Conservation (phyloP, 2,329 filamentous ascomycete species). For the Pseudofabraea citricarpa region DNA sequence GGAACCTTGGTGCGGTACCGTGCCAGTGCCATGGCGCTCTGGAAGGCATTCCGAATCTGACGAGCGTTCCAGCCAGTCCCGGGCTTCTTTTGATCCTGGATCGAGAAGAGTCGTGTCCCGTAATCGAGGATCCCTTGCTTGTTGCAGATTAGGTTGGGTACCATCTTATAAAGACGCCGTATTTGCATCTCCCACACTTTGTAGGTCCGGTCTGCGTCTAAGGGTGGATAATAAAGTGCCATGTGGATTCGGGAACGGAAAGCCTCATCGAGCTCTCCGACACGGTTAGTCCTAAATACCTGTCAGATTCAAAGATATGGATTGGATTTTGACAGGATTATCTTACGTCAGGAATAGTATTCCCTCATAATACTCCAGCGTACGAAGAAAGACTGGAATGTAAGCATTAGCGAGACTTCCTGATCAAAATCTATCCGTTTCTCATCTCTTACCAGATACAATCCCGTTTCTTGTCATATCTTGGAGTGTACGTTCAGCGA, state of each 20-base stretch:
- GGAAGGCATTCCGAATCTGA: constrained; percentile 24
- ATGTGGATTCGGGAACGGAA: constrained; percentile 22
- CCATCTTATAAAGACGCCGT: background rate
- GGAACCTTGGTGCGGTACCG: background rate
- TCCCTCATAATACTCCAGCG: constrained; percentile 29
- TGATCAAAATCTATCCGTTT: too few species aligned
- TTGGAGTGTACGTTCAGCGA: constrained; percentile 12
- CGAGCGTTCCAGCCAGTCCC: constrained; percentile 21
- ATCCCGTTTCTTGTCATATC: constrained; percentile 34
- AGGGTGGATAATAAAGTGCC: constrained; percentile 9
- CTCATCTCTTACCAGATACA: constrained; percentile 20
- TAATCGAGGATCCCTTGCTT: background rate
- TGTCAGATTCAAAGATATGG: constrained; percentile 1
- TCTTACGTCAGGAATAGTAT: constrained; percentile 28
- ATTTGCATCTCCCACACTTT: constrained; percentile 5
- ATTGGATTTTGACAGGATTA: constrained; percentile 3
- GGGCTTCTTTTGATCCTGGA: constrained; percentile 1
- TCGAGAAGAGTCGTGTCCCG: background rate
- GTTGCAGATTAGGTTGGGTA: background rate
- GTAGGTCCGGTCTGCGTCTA: constrained; percentile 13
- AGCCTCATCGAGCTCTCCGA: constrained; percentile 20
- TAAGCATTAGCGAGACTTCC: too few species aligned
- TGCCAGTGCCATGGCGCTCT: constrained; percentile 13
- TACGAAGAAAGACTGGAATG: constrained; percentile 28
- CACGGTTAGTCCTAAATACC: constrained; percentile 10